These are phyloP conservation scores for Raphanus hybrid DNA, from an alignment of 441 rosid genomes.

Conservation along the genomic window DNA sequence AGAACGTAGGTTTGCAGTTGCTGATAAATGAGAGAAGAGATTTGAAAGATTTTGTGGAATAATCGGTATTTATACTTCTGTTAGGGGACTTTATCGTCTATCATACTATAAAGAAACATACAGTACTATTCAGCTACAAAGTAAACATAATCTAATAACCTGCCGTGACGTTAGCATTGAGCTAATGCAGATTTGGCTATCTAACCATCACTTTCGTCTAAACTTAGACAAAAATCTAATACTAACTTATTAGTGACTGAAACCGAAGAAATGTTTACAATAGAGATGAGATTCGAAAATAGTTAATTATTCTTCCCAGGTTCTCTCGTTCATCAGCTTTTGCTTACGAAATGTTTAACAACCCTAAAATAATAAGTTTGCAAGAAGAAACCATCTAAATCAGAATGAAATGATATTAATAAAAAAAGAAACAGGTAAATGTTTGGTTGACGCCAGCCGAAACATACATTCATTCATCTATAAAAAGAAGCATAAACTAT, in stretches of 20 bases:
- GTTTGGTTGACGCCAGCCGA: constrained; percentile 29
- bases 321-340: not conserved
- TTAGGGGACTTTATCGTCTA: not conserved
- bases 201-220: constrained; percentile 4
- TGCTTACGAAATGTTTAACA: not conserved
- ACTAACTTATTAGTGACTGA: not conserved
- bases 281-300: not conserved
- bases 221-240: not conserved
- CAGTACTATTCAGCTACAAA: not conserved
- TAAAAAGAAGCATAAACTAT: constrained; percentile 1
- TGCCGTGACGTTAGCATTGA: not conserved
- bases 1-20: not conserved
- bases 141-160: not conserved
- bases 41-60: not conserved
- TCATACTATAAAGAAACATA: not conserved
- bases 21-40: not conserved
- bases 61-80: not conserved
- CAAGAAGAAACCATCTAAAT: too few relatives aligned
- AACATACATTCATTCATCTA: constrained; percentile 16
- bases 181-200: not conserved
- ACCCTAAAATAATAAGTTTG: too few relatives aligned
- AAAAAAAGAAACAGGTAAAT: not conserved
- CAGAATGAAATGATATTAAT: not conserved
- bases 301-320: not conserved
- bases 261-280: not conserved